Conservation (phyloP, 371 early-diverging fungal genomes). For the Syncephalastrum monosporum region DNA sequence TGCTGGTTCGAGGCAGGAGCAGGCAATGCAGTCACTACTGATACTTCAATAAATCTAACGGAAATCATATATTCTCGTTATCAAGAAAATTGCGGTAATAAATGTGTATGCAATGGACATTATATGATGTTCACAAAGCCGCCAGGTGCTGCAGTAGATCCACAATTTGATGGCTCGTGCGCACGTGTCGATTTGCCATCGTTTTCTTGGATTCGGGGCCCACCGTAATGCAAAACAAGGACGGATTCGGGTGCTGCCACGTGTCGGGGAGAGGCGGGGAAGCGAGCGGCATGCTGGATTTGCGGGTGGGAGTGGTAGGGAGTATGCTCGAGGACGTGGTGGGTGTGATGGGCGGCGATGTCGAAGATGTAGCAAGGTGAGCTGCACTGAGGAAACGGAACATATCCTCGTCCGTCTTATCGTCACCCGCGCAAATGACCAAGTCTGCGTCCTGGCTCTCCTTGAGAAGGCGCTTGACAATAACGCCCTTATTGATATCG, state of each 20-base stretch:
- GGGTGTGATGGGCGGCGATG: background rate
- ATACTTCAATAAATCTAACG: no score
- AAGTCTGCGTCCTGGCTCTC: constrained; percentile 73
- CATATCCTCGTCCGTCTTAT: constrained; percentile 98
- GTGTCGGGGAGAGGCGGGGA: constrained; percentile 10
- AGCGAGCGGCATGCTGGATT: background rate
- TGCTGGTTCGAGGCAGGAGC: no score
- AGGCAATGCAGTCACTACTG: no score
- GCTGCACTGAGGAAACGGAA: constrained; percentile 43
- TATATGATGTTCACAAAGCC: background rate
- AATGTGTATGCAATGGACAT: no score
- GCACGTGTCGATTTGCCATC: constrained; percentile 78
- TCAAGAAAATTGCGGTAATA: no score
- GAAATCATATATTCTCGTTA: no score
- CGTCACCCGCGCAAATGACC: constrained; percentile 96
- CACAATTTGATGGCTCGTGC: constrained; percentile 49
- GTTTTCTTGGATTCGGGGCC: constrained; percentile 81
- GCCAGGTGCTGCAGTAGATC: constrained; percentile 13
- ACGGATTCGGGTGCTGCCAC: constrained; percentile 10
- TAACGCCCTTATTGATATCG: constrained; percentile 88
- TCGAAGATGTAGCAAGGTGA: background rate
- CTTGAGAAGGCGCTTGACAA: constrained; percentile 79
- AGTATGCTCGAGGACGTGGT: constrained; percentile 2
- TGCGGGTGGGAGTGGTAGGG: background rate
- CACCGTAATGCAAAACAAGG: constrained; percentile 69